Evolutionary conservation across 2,329 filamentous ascomycete genomes (phyloP), one percentile per base, ranked within the genome.

Genomic region (Triangularia setosa): DNA sequence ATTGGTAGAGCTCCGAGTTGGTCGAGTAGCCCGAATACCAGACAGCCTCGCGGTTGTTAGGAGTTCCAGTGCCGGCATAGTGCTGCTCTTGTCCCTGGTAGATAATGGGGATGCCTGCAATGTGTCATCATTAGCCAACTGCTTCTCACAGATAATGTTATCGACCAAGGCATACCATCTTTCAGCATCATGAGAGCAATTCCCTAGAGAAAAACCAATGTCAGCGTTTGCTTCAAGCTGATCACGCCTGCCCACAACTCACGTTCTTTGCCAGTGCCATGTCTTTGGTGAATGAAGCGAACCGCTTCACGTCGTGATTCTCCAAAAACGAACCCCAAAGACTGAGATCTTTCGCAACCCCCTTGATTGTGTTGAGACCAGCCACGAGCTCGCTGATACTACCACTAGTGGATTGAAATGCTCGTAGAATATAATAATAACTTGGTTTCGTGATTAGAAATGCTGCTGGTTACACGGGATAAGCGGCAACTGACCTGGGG

Each of bases 11-110:
- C 7, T 77, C 73, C 1, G 77, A 70, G 1, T 68, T 70, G 0
- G 78, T 83, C 28, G 74, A 70, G 70, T 81, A 84, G 1, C 75
- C 74, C 0, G 80, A 80, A 1, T 79, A 69, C 82, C 82, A 85
- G 33, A 81, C 71, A 1, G 81, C 79, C 68, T 84, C 82, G 16
- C 82, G 80, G 70, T 83, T 83, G 58, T 73, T 55, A 0, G 81
- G 81, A 24, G 78, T 78, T 4, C 48, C 71, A 3, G 63, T 69
- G 23, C 82, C 82, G 16, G 75, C 70, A 71, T 80, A 83, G 69
- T 82, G 80, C 65, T 87, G 84, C 71, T 87, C 84, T 70, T 86
- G 83, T 9, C 84, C 84, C 64, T 85, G 78, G 71, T 87, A 87
- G 48, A 86, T 76, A 72, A 87, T 83, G 0, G 84, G 84, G 52